phyloP scores from a whole-genome alignment of 306 rosid genomes.

The Gleditsia sinensis region DNA sequence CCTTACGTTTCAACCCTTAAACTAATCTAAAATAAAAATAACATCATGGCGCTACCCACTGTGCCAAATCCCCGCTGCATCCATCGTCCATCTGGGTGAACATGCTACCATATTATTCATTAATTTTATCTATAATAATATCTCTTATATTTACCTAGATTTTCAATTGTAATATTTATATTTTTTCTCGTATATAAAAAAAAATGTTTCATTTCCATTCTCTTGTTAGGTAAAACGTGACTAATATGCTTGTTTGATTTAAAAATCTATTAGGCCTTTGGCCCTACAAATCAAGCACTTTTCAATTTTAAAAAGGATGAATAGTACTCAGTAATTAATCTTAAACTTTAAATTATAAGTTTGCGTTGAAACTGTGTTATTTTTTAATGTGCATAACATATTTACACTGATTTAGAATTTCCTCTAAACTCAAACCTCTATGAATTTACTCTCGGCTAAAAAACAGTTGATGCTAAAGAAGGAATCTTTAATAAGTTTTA shows the following conservation, averaged over 20 bases:
- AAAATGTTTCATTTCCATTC: neutral
- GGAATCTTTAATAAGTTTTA: neutral
- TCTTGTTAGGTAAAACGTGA: constrained; percentile 32
- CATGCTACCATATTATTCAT: neutral
- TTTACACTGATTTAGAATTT: too few relatives aligned
- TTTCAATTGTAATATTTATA: too few relatives aligned
- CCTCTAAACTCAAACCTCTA: neutral
- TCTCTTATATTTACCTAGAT: too few relatives aligned
- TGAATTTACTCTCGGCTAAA: neutral
- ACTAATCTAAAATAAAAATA: neutral
- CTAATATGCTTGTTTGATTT: constrained; percentile 18
- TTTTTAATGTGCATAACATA: too few relatives aligned
- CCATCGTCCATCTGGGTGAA: neutral
- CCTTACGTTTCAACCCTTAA: neutral
- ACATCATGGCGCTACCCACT: neutral
- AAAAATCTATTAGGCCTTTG: neutral
- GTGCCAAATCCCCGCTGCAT: neutral
- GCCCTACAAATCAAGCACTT: constrained; percentile 1
- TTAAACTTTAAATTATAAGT: neutral
- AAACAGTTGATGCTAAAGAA: neutral
- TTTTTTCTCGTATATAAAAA: too few relatives aligned
- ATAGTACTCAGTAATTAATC: neutral
- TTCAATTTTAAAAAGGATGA: neutral
- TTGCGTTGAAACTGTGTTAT: neutral
- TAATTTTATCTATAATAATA: too few relatives aligned